Percentiles rank a stretch among this genome's conserved stretches.
Conservation (phyloP, 768 basidiomycete genomes). For the Boletellus ananas region DNA sequence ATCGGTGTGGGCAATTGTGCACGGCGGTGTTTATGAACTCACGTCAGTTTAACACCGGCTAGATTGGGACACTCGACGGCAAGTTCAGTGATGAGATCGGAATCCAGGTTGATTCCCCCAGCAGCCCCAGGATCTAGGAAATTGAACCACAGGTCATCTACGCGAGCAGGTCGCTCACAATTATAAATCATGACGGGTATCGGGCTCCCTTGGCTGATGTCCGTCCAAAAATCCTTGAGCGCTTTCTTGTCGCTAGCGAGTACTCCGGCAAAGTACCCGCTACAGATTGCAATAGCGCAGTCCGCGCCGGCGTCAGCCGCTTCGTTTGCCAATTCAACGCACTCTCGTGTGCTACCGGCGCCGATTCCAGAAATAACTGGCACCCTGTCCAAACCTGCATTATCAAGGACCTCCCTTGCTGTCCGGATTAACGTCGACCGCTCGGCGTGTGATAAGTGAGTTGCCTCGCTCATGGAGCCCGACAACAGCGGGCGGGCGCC, state of each 20-base stretch:
- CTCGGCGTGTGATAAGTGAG: constrained; percentile 67
- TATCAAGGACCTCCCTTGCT: constrained; percentile 69
- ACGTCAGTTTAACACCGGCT: constrained; percentile 88
- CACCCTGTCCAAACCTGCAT: constrained; percentile 49
- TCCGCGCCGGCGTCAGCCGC: constrained; percentile 87
- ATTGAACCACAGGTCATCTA: background rate
- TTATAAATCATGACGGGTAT: constrained; percentile 90
- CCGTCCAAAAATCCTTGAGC: constrained; percentile 73
- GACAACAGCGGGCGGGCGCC: constrained; percentile 71
- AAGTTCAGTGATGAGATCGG: constrained; percentile 79
- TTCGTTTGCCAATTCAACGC: constrained; percentile 67
- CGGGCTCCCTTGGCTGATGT: constrained; percentile 74
- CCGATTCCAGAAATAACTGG: constrained; percentile 85
- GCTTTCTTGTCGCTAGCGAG: constrained; percentile 59
- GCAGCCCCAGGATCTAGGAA: constrained; percentile 77
- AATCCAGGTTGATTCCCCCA: constrained; percentile 89
- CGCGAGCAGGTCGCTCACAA: constrained; percentile 43
- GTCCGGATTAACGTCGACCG: constrained; percentile 60
- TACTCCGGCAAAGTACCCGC: constrained; percentile 83
- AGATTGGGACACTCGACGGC: constrained; percentile 74
- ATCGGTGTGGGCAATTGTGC: constrained; percentile 3
- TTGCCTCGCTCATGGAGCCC: constrained; percentile 85
- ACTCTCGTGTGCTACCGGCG: constrained; percentile 78
- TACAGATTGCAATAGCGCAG: constrained; percentile 78
- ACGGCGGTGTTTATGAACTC: constrained; percentile 28